A percentile compares a stretch with the other conserved stretches of the same genome.
These are phyloP conservation scores for Monosporozyma solicola DNA, from an alignment of 805 yeast genomes.

Conservation along the genomic window DNA sequence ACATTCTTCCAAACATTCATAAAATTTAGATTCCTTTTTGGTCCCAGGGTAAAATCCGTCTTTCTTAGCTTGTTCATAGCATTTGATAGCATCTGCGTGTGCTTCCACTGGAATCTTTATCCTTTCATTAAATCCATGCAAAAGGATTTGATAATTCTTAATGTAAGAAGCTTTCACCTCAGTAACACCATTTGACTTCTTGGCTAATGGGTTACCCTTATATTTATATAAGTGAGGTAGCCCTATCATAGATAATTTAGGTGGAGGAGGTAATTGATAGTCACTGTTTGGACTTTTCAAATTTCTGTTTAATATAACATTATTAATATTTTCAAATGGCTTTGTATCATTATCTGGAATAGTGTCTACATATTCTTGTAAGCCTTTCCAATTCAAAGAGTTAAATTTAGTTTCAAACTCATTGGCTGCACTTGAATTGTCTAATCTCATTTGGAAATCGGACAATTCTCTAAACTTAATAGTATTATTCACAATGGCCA, in stretches of 20 bases:
- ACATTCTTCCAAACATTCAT: slow-evolving; percentile 24
- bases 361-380: slow-evolving; percentile 26
- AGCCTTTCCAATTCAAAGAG: slow-evolving; percentile 24
- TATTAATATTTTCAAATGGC: slow-evolving; percentile 32
- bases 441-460: slow-evolving; percentile 72
- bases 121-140: slow-evolving; percentile 39
- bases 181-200: slow-evolving; percentile 45
- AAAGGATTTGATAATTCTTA: slow-evolving; percentile 35
- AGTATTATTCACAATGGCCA: slow-evolving; percentile 57
- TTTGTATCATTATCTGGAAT: slow-evolving; percentile 32
- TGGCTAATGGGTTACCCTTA: slow-evolving; percentile 57
- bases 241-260: slow-evolving; percentile 65
- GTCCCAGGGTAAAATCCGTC: slow-evolving; percentile 29
- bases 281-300: slow-evolving; percentile 18
- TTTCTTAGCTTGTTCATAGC: slow-evolving; percentile 32
- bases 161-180: slow-evolving; percentile 36
- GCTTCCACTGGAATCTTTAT: slow-evolving; percentile 41
- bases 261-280: slow-evolving; percentile 66
- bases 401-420: slow-evolving; percentile 25
- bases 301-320: slow-evolving; percentile 18
- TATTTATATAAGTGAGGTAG: slow-evolving; percentile 74
- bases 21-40: slow-evolving; percentile 27
- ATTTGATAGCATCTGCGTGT: slow-evolving; percentile 40
- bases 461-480: slow-evolving; percentile 77
- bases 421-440: slow-evolving; percentile 42